These are phyloP conservation scores for Mortierella hygrophila DNA, from an alignment of 192 early-diverging fungal genomes.

Conservation along the genomic window DNA sequence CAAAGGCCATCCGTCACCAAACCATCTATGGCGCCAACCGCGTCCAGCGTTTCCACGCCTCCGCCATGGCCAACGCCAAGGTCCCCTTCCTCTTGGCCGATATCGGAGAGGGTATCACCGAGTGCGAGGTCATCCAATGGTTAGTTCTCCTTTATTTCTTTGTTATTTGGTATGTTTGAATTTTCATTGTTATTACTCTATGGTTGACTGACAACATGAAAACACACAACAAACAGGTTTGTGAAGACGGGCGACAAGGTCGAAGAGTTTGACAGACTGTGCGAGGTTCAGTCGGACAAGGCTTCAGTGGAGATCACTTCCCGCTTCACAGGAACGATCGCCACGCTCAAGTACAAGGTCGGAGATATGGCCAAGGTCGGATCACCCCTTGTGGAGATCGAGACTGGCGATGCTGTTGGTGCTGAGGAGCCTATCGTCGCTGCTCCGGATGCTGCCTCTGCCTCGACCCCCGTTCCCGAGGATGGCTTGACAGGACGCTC, in stretches of 20 bases:
- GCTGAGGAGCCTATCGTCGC: slow-evolving; percentile 27
- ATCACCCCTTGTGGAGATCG: slow-evolving; percentile 88
- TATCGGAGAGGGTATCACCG: slow-evolving; percentile 98
- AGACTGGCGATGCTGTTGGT: slow-evolving; percentile 62
- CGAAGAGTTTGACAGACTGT: slow-evolving; percentile 93
- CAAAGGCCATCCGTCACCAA: slow-evolving; percentile 44
- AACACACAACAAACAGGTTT: slow-evolving; percentile 68
- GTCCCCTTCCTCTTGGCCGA: slow-evolving; percentile 92
- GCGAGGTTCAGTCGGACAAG: slow-evolving; percentile 98
- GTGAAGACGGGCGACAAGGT: slow-evolving; percentile 92
- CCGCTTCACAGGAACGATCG: slow-evolving; percentile 89
- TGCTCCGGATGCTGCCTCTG: slow-evolving; percentile 13
- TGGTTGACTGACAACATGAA: not conserved
- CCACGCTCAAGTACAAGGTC: slow-evolving; percentile 82
- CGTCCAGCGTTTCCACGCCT: slow-evolving; percentile 65
- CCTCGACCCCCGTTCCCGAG: slow-evolving; percentile 21
- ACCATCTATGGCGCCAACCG: slow-evolving; percentile 25
- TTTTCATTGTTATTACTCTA: not conserved
- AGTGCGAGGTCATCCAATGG: slow-evolving; percentile 99
- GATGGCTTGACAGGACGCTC: slow-evolving; percentile 39
- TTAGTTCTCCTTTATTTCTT: slow-evolving; percentile 41
- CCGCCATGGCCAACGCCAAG: slow-evolving; percentile 52
- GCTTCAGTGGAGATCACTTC: slow-evolving; percentile 99
- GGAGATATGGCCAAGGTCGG: slow-evolving; percentile 96
- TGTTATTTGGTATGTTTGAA: not conserved